A percentile compares a stretch with the other conserved stretches of the same genome.
Conservation (phyloP, 176 grass and related monocot species). For the Tuctoria greenei region DNA sequence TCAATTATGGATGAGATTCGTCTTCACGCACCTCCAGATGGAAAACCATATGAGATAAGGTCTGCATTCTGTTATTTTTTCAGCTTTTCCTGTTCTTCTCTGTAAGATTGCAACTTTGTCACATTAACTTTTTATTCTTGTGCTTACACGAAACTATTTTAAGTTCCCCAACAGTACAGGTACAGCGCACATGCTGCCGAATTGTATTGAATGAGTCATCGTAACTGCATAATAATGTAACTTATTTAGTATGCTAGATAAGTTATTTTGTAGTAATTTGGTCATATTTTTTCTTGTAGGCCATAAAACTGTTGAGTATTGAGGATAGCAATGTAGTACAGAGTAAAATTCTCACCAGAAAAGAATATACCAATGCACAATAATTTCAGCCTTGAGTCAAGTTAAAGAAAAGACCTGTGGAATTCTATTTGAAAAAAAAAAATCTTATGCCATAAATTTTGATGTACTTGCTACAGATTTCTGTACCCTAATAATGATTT, state of each 20-base stretch:
- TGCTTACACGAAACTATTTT: slow-evolving; percentile 18
- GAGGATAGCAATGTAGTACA: neutral
- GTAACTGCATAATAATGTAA: slow-evolving; percentile 10
- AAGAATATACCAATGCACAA: neutral
- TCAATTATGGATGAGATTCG: slow-evolving; percentile 82
- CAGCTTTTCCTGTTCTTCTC: neutral
- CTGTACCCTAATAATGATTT: neutral
- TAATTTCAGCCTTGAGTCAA: neutral
- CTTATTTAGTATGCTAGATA: neutral
- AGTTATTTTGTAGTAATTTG: slow-evolving; percentile 20
- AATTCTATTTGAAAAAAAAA: neutral
- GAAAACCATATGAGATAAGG: slow-evolving; percentile 86
- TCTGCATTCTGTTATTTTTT: slow-evolving; percentile 36
- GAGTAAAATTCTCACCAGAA: neutral
- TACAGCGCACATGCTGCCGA: neutral
- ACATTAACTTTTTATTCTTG: neutral
- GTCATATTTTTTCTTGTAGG: slow-evolving; percentile 5
- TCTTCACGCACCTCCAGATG: slow-evolving; percentile 57
- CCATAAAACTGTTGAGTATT: slow-evolving; percentile 19
- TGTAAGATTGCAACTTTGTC: slow-evolving; percentile 2
- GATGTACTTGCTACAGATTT: neutral
- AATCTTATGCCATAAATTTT: neutral
- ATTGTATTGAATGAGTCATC: slow-evolving; percentile 1
- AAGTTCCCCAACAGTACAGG: neutral
- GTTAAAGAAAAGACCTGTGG: neutral